Percentiles rank a stretch among this genome's conserved stretches.
Conservation (phyloP, 1,284 basidiomycete species). For the Malassezia vespertilionis region DNA sequence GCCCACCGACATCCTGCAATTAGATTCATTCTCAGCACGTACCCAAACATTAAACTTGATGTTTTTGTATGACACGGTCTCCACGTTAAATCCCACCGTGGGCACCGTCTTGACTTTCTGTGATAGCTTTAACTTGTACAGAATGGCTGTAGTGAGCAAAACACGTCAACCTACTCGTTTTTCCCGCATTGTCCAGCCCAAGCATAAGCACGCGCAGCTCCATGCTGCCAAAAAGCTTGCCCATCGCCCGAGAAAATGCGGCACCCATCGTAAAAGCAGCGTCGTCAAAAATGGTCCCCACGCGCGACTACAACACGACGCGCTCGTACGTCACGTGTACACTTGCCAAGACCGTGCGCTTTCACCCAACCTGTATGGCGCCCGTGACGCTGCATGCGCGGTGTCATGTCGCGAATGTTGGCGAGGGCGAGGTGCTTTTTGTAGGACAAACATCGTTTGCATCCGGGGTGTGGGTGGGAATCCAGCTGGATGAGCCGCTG, state of each 20-base stretch:
- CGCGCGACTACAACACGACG: neutral
- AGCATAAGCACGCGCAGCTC: conserved; percentile 83
- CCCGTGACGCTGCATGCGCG: conserved; percentile 32
- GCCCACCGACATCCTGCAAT: conserved; percentile 49
- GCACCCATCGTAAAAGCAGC: conserved; percentile 30
- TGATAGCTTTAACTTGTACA: conserved; percentile 98
- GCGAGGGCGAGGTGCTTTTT: conserved; percentile 75
- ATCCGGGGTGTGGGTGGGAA: conserved; percentile 83
- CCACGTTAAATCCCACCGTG: conserved; percentile 61
- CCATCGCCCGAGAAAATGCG: conserved; percentile 59
- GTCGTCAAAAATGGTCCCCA: too few species aligned
- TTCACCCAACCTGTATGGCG: too few species aligned
- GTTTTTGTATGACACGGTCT: conserved; percentile 50
- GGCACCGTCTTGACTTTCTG: conserved; percentile 99
- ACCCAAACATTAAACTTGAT: conserved; percentile 48
- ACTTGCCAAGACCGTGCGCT: too few species aligned
- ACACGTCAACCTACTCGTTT: conserved; percentile 24
- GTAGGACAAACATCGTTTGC: conserved; percentile 71
- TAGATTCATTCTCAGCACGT: neutral
- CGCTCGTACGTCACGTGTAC: too few species aligned
- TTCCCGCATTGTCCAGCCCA: conserved; percentile 86
- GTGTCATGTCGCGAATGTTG: conserved; percentile 48
- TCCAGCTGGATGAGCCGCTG: conserved; percentile 62
- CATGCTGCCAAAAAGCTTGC: conserved; percentile 90
- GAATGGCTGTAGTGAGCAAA: conserved; percentile 58